phyloP scores from a whole-genome alignment of 2,329 filamentous ascomycete genomes.

The Sclerotiophoma versabilis region DNA sequence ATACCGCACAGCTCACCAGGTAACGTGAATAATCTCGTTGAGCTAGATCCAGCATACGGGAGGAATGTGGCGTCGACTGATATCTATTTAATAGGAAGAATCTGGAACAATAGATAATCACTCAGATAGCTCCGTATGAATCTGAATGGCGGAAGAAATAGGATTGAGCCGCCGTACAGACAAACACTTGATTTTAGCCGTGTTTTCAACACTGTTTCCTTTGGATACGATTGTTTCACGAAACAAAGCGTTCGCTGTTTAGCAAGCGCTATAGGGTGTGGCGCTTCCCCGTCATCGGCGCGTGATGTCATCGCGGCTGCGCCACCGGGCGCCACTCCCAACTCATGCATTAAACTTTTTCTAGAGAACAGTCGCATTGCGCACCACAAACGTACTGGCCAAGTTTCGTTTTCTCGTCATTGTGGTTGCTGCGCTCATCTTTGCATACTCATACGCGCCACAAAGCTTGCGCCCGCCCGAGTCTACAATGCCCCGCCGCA shows the following conservation, averaged over 20 bases:
- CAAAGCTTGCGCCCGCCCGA: neutral
- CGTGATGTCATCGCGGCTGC: conserved; percentile 14
- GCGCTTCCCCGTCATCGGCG: neutral
- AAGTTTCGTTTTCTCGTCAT: neutral
- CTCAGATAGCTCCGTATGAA: too few species aligned
- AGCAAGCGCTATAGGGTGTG: neutral
- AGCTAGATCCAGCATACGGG: too few species aligned
- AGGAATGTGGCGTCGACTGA: too few species aligned
- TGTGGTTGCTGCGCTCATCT: neutral
- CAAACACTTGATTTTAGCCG: too few species aligned
- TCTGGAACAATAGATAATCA: too few species aligned
- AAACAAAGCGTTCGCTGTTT: neutral
- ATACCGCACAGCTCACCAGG: too few species aligned
- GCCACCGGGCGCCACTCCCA: conserved; percentile 10
- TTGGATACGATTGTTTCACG: too few species aligned
- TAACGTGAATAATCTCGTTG: too few species aligned
- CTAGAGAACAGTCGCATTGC: neutral
- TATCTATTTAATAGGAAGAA: too few species aligned
- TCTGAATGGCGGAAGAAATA: too few species aligned
- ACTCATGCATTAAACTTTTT: neutral
- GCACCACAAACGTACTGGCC: neutral
- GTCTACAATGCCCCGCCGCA: conserved; percentile 42
- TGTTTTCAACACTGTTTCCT: too few species aligned
- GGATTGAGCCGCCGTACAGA: too few species aligned
- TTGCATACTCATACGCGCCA: neutral